These are phyloP conservation scores for Aspergillus ellipticus DNA, from an alignment of 495 filamentous ascomycete species.

Conservation along the genomic window DNA sequence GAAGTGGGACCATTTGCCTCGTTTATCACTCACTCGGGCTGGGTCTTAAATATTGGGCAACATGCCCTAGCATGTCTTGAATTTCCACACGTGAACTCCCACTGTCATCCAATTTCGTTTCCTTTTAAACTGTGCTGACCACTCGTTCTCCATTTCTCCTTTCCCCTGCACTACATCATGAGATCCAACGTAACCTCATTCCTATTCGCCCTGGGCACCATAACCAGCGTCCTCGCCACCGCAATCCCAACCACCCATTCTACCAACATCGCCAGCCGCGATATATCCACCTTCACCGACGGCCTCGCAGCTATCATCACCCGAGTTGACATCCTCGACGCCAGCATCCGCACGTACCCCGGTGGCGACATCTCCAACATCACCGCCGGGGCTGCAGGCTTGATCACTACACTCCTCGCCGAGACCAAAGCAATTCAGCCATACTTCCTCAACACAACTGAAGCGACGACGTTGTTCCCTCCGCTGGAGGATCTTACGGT, in stretches of 20 bases:
- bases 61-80: too few relatives aligned
- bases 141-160: not conserved
- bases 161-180: not conserved
- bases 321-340: not conserved
- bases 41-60: not conserved
- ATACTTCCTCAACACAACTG: not conserved
- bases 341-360: not conserved
- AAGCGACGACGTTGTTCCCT: not conserved
- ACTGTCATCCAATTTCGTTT: not conserved
- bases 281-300: not conserved
- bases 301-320: not conserved
- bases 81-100: too few relatives aligned
- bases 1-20: not conserved
- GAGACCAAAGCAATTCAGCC: conserved; percentile 1
- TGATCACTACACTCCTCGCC: not conserved
- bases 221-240: not conserved
- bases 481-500: not conserved
- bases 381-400: not conserved
- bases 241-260: not conserved
- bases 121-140: not conserved
- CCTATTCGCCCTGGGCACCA: not conserved
- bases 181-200: not conserved
- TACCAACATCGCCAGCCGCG: not conserved
- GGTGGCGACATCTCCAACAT: conserved; percentile 1
- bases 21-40: not conserved